Percentiles rank a stretch among this genome's conserved stretches.
These are phyloP conservation scores for Talaromyces sp. DNA, from an alignment of 2,329 filamentous ascomycete genomes.

Conservation along the genomic window DNA sequence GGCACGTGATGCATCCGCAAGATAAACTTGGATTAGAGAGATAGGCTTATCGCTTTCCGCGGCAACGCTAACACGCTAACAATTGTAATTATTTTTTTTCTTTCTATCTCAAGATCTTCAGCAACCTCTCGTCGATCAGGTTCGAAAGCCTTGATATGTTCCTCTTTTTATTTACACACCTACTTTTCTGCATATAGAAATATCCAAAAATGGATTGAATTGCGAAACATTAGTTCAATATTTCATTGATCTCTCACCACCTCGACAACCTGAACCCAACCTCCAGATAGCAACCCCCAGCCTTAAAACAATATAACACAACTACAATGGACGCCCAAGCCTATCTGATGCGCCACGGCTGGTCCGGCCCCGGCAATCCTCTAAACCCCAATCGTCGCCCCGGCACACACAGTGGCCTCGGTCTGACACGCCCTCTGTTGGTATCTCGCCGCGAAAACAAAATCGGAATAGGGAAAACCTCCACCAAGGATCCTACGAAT, in stretches of 20 bases:
- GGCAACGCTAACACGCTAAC: conserved; percentile 7
- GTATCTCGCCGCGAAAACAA: conserved; percentile 77
- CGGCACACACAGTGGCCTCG: conserved; percentile 60
- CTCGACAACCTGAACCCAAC: background rate
- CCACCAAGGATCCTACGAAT: conserved; percentile 61
- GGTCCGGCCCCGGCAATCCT: conserved; percentile 83
- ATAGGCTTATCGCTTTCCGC: conserved; percentile 8
- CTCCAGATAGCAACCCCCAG: background rate
- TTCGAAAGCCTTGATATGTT: background rate
- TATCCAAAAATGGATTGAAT: background rate
- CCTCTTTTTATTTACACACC: background rate
- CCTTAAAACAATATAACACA: background rate
- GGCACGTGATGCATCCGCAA: background rate
- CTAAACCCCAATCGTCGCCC: conserved; percentile 63
- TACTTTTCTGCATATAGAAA: background rate
- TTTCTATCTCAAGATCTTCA: background rate
- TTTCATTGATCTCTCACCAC: background rate
- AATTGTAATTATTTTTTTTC: background rate
- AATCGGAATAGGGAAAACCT: conserved; percentile 77
- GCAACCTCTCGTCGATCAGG: background rate
- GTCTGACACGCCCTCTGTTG: conserved; percentile 78
- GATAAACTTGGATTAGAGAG: background rate
- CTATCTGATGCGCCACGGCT: conserved; percentile 81
- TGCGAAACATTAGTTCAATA: too few relatives aligned
- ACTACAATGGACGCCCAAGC: conserved; percentile 75